Base-by-base conservation (phyloP, 805 yeast species). In the Saccharomycopsis sp. region DNA sequence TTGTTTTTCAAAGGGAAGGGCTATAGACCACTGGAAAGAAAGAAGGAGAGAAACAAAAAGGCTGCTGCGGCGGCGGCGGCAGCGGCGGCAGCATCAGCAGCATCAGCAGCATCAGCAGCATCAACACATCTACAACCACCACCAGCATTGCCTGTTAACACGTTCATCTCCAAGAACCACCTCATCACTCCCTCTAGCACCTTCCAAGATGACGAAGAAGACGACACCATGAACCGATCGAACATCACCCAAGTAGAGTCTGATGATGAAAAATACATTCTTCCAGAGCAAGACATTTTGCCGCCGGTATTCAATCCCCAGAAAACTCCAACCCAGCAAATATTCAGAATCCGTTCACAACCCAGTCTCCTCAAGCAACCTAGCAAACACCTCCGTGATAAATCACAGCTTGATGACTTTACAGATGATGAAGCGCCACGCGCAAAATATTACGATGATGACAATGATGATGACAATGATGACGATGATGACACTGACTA, bases 1-100 rank as follows among this genome's bases (percentile, higher is more conserved):
- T 82, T 79, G 56, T 89, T 89, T 53, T 68, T 83, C 52, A 80
- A 75, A 53, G 77, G 72, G 3, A 73, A 75, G 53, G 63, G 68
- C 7, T 43, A 45, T 6, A 42, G 29, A 29, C 7, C 15, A 21
- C 20, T 41, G 10, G 49, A 39, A 12, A 32, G 43, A 13, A 36
- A 18, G 16, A 19, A 30, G 29, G 29, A 37, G 22, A 10, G 19
- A 23, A 23, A 33, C 31, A 26, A 39, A 26, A 25, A 25, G 27
- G 27, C n/a, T 25, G 12, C 27, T 25, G 27, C 9, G 9, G 27
- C 27, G n/a, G n/a, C n/a, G n/a, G n/a, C n/a, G n/a, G n/a, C n/a
- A n/a, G n/a, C n/a, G n/a, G n/a, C n/a, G n/a, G n/a, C n/a, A n/a
- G n/a, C n/a, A n/a, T n/a, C n/a, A n/a, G n/a, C n/a, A n/a, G n/a